A percentile compares a stretch with the other conserved stretches of the same genome.
phyloP scores from a whole-genome alignment of 805 yeast species.

The Hanseniaspora lindneri region DNA sequence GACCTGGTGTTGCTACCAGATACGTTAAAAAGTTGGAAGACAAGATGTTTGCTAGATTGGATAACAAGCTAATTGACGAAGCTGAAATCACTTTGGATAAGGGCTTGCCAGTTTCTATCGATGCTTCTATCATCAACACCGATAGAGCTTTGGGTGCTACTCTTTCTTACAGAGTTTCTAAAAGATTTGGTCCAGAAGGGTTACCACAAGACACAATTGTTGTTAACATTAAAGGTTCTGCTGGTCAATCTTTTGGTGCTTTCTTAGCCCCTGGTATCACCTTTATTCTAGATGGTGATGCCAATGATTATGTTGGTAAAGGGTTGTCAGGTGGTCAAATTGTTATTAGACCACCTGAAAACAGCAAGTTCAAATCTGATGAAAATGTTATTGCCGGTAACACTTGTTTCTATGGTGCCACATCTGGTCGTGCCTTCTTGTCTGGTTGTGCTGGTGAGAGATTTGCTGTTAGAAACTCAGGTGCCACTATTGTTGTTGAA shows the following conservation, averaged over 20 bases:
- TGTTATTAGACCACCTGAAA: conserved; percentile 82
- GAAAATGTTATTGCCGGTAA: conserved; percentile 95
- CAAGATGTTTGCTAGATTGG: conserved; percentile 80
- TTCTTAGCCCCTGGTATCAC: conserved; percentile 94
- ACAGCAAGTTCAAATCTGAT: conserved; percentile 76
- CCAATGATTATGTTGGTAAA: conserved; percentile 95
- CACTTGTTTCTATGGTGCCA: conserved; percentile 96
- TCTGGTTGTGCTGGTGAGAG: conserved; percentile 98
- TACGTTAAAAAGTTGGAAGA: conserved; percentile 91
- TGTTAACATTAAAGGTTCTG: conserved; percentile 81
- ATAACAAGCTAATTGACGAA: conserved; percentile 91
- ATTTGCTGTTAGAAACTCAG: conserved; percentile 96
- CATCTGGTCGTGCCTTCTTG: conserved; percentile 85
- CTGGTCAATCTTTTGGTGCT: conserved; percentile 98
- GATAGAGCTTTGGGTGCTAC: conserved; percentile 96
- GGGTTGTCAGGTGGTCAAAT: conserved; percentile 93
- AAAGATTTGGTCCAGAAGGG: conserved; percentile 83
- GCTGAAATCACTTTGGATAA: conserved; percentile 88
- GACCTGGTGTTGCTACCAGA: conserved; percentile 94
- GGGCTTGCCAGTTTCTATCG: conserved; percentile 92
- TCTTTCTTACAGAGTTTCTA: conserved; percentile 83
- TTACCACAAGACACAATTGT: conserved; percentile 94
- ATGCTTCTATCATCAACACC: conserved; percentile 85
- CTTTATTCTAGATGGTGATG: conserved; percentile 90
- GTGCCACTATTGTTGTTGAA: conserved; percentile 93